Base-by-base conservation (phyloP, 208 protist genomes). In the Leishmania turanica region DNA sequence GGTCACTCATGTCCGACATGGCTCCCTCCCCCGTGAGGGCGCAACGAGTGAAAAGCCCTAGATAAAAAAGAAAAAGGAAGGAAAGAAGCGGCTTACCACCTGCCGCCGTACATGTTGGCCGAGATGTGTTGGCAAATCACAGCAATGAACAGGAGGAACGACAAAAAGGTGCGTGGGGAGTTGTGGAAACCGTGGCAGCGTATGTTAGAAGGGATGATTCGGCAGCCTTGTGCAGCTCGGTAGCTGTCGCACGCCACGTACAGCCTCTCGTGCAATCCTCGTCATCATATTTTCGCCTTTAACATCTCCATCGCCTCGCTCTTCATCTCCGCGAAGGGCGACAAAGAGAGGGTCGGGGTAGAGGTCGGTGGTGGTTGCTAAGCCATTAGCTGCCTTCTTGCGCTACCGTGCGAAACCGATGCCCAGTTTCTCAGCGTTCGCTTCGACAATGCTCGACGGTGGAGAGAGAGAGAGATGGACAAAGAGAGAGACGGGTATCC, bases 1-100 rank as follows among this genome's bases (percentile, higher is more conserved):
- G 91, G 73, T 91, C 84, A 45, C 86, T 92, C 87, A 96, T 87
- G 27, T 89, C 79, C 7, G 86, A 88, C 89, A 89, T 90, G 40
- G 51, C 34, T 49, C 62, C 15, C 3, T 37, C 71, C 42, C 64
- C 42, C 64, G 51, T 17, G 73, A 3, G 9, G 6, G 54, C 19
- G 17, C 3, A 31, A 47, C 49, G 69, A 74, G 6, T 45, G 9
- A 27, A 45, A 45, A 27, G 37, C 5, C 6, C 40, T 15, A 45
- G 31, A 34, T 37, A 1, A 0, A 37, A 37, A 37, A n/a, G n/a
- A 68, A n/a, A 34, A 42, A n/a, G 49, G 3, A 24, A 13, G 21
- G 40, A 47, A 47, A 70, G 5, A 70, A n/a, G 40, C 3, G n/a
- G 19, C 56, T n/a, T 4, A 3, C 56, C 56, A 24, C 56, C 56